phyloP scores from a whole-genome alignment of 352 stramenopile species.

The Phytophthora citrophthora region DNA sequence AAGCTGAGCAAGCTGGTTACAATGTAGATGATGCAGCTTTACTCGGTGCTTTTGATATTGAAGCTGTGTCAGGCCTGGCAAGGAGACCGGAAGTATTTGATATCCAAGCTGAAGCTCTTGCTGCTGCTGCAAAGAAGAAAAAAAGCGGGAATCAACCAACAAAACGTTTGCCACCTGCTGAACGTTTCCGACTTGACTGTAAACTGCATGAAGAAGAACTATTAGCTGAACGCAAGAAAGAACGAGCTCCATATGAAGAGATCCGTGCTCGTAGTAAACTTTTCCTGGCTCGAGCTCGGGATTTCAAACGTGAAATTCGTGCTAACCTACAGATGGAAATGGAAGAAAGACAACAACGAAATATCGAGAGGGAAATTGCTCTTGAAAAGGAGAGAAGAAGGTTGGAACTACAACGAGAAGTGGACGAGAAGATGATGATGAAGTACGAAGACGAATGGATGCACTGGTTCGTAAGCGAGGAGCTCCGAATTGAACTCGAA shows the following conservation, averaged over 20 bases:
- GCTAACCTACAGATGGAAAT: slow-evolving; percentile 65
- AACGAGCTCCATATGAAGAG: slow-evolving; percentile 22
- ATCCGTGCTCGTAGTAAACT: slow-evolving; percentile 17
- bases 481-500: slow-evolving; percentile 53
- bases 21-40: slow-evolving; percentile 58
- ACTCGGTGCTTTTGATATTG: slow-evolving; percentile 60
- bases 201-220: slow-evolving; percentile 17
- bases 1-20: slow-evolving; percentile 50
- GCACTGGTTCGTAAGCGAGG: slow-evolving; percentile 60
- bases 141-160: slow-evolving; percentile 1
- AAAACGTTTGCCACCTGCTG: slow-evolving; percentile 29
- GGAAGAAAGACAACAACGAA: slow-evolving; percentile 64
- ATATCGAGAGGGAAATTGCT: slow-evolving; percentile 53
- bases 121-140: slow-evolving; percentile 26
- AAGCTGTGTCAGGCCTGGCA: slow-evolving; percentile 38
- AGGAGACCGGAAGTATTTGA: slow-evolving; percentile 54
- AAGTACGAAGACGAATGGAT: slow-evolving; percentile 78
- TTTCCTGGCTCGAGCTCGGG: slow-evolving; percentile 43
- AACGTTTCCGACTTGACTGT: slow-evolving; percentile 46
- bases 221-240: slow-evolving; percentile 3
- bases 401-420: slow-evolving; percentile 52
- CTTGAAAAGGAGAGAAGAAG: slow-evolving; percentile 41
- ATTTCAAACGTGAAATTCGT: slow-evolving; percentile 69
- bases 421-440: slow-evolving; percentile 63
- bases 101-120: slow-evolving; percentile 30